Conservation (phyloP, 2,329 filamentous ascomycete species). For the Aureobasidium sp. region DNA sequence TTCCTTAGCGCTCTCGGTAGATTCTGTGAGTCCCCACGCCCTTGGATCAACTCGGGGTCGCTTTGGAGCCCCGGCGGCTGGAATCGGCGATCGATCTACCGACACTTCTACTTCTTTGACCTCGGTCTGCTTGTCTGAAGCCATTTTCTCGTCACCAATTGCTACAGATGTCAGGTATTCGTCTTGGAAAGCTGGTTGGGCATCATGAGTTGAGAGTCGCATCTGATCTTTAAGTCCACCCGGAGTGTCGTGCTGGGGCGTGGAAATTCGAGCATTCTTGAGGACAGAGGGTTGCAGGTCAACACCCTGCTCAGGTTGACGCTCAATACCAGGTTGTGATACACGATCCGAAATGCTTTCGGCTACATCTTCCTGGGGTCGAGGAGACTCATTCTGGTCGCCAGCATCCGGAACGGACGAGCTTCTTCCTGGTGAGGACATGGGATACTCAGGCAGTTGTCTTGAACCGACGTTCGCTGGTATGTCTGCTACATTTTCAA, state of each 20-base stretch:
- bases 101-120: no score
- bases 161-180: neutral
- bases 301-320: no score
- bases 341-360: no score
- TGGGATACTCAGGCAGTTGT: slow-evolving; percentile 9
- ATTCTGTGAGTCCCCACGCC: neutral
- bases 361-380: no score
- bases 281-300: no score
- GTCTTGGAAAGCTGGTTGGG: neutral
- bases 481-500: neutral
- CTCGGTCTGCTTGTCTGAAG: no score
- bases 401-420: neutral
- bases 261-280: no score
- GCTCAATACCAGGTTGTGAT: no score
- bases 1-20: neutral
- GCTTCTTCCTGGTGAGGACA: neutral
- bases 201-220: no score
- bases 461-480: neutral
- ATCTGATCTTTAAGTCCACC: no score
- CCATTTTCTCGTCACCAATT: neutral
- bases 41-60: neutral
- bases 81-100: neutral
- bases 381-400: no score
- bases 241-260: no score
- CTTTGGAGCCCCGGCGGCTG: neutral